Base-by-base conservation (phyloP, 768 basidiomycete genomes). In the Pleurotus sapidus region DNA sequence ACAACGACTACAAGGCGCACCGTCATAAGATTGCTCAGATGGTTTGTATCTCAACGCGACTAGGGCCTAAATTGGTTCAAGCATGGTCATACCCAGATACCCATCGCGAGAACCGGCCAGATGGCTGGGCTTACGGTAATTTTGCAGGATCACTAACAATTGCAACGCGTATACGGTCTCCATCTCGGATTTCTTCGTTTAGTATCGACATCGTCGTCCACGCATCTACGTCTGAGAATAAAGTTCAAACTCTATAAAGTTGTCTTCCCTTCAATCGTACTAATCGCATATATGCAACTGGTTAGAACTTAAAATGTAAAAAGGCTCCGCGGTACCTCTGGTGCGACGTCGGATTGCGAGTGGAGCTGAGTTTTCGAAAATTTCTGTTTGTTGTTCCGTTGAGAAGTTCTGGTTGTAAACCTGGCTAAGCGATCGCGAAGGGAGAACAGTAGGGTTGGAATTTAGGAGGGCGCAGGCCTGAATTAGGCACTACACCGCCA, bases 11-110 rank as follows among this genome's bases (percentile, higher is more conserved):
- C 40, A 55, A 34, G 25, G 18, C 74, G 43, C 60, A 81, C 83
- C 72, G 49, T 69, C 59, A 59, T 71, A 69, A 8, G 79, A 77
- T 60, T 76, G 72, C 20, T 69, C 60, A 15, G 65, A 54, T 24
- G 80, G 80, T 57, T 79, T 82, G 65, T 70, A 72, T 66, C 72
- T 76, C 27, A 83, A 66, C 7, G 76, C 75, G 18, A 72, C 66
- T 23, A 84, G 62, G 8, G 80, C 82, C 82, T 84, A 53, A 4
- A 46, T 37, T 40, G 53, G 8, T 42, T 46, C 38, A 47, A 49
- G 18, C 12, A 8, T 50, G 57, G 20, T 60, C 57, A 55, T 50
- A 15, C 23, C 30, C 30, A 8, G 30, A 34, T 11, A 34, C 30
- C 9, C 30, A 11, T 34, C 30, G 30, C 30, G 30, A 9, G 30